Evolutionary conservation across 768 basidiomycete genomes (phyloP).

Genomic region (Rhizopogon rudus): DNA sequence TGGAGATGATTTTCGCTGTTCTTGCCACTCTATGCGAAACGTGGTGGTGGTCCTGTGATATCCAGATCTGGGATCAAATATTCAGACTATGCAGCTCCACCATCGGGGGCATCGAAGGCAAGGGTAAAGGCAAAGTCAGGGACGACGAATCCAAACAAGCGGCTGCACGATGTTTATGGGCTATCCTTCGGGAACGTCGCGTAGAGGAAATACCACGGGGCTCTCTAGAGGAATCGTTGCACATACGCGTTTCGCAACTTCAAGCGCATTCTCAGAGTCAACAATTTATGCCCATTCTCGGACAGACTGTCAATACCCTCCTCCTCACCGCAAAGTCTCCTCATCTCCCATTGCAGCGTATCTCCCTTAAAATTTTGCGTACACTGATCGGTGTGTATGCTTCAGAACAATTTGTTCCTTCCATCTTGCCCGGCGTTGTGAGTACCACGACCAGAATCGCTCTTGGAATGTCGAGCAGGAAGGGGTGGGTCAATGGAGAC

Average conservation of each 20-base stretch:
- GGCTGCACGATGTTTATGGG: conserved; percentile 59
- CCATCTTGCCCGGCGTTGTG: conserved; percentile 80
- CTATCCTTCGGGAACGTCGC: conserved; percentile 53
- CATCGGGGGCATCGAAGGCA: conserved; percentile 59
- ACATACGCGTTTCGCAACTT: conserved; percentile 35
- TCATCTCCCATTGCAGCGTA: conserved; percentile 54
- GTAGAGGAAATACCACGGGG: conserved; percentile 36
- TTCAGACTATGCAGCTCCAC: conserved; percentile 72
- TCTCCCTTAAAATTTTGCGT: conserved; percentile 55
- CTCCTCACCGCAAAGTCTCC: conserved; percentile 53
- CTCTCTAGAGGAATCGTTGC: conserved; percentile 7
- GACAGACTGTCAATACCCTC: conserved; percentile 77
- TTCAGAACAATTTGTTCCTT: conserved; percentile 49
- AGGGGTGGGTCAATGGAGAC: conserved; percentile 72
- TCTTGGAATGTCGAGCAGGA: conserved; percentile 45
- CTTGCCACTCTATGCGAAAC: conserved; percentile 55
- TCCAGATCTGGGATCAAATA: conserved; percentile 76
- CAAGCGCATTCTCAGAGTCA: conserved; percentile 33
- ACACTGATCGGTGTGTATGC: conserved; percentile 47
- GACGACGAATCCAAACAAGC: conserved; percentile 83
- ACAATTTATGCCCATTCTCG: conserved; percentile 71
- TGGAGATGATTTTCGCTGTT: conserved; percentile 66
- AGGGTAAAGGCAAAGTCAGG: conserved; percentile 60
- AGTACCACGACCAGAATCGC: conserved; percentile 73
- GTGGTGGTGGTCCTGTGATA: conserved; percentile 87